phyloP scores from a whole-genome alignment of 1,284 basidiomycete genomes.

The Pisolithus thermaeus region DNA sequence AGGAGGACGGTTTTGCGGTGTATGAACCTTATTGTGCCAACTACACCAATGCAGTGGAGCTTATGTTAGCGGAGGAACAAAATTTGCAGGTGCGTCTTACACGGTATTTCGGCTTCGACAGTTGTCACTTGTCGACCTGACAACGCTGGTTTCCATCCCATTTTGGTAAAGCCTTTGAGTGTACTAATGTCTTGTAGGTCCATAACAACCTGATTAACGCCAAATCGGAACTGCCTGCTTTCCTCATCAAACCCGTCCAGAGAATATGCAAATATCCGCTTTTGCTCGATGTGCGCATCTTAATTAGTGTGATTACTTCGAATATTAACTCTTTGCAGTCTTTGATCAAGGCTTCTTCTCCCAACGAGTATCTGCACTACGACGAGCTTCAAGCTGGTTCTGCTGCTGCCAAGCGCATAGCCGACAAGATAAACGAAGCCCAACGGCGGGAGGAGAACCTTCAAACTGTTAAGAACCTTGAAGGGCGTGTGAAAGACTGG shows the following conservation, averaged over 20 bases:
- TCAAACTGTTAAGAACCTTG: constrained; percentile 83
- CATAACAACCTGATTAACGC: constrained; percentile 75
- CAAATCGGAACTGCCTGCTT: constrained; percentile 84
- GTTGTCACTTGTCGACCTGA: background rate
- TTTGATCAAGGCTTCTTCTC: constrained; percentile 70
- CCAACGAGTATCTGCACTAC: constrained; percentile 64
- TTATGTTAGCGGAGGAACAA: constrained; percentile 82
- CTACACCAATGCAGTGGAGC: constrained; percentile 81
- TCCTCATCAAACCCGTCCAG: constrained; percentile 89
- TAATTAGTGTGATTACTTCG: constrained; percentile 31
- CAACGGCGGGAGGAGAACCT: constrained; percentile 83
- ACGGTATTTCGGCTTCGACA: constrained; percentile 9
- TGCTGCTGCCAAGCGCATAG: constrained; percentile 86
- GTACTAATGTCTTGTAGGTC: constrained; percentile 39
- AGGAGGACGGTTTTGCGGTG: constrained; percentile 91
- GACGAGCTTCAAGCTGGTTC: constrained; percentile 83
- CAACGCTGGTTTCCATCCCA: background rate
- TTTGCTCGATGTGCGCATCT: constrained; percentile 69
- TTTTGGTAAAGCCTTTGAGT: constrained; percentile 9
- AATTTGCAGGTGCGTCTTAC: constrained; percentile 67
- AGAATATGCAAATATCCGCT: constrained; percentile 91
- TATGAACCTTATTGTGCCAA: constrained; percentile 99
- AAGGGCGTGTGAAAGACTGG: constrained; percentile 94
- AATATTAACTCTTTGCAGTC: constrained; percentile 38
- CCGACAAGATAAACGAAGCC: constrained; percentile 95